phyloP scores from a whole-genome alignment of 305 asterid genomes.

The Andrographis paniculata region DNA sequence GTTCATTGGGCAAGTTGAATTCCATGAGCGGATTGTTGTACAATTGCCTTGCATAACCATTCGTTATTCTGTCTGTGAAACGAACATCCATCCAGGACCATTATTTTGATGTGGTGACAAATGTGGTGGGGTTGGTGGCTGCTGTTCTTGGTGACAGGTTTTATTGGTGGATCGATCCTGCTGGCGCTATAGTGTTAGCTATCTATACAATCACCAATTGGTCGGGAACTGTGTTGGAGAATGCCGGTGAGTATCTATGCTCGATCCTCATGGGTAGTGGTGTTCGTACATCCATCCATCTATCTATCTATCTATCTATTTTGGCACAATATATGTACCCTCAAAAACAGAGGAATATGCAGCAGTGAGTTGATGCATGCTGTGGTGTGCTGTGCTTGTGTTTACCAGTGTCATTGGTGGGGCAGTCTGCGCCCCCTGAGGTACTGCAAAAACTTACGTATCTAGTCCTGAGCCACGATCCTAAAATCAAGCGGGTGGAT shows the following conservation, averaged over 20 bases:
- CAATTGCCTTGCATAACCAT: too few relatives aligned
- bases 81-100: slow-evolving; percentile 72
- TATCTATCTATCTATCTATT: too few relatives aligned
- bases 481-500: slow-evolving; percentile 65
- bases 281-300: neutral
- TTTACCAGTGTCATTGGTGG: slow-evolving; percentile 61
- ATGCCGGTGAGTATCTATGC: slow-evolving; percentile 48
- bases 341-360: too few relatives aligned
- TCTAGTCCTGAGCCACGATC: slow-evolving; percentile 62
- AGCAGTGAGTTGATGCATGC: too few relatives aligned
- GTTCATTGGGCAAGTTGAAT: too few relatives aligned
- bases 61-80: too few relatives aligned
- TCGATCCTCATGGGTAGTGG: neutral
- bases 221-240: slow-evolving; percentile 84
- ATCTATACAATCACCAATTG: slow-evolving; percentile 72
- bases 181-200: slow-evolving; percentile 73
- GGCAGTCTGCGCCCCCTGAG: slow-evolving; percentile 81
- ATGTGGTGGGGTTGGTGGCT: slow-evolving; percentile 71
- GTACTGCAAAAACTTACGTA: slow-evolving; percentile 77
- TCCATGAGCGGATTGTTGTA: too few relatives aligned
- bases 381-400: too few relatives aligned
- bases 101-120: slow-evolving; percentile 92
- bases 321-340: too few relatives aligned
- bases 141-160: slow-evolving; percentile 76
- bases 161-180: slow-evolving; percentile 95